Evolutionary conservation across 371 early-diverging fungal species (phyloP).

Genomic region (Mucor lusitanicus): DNA sequence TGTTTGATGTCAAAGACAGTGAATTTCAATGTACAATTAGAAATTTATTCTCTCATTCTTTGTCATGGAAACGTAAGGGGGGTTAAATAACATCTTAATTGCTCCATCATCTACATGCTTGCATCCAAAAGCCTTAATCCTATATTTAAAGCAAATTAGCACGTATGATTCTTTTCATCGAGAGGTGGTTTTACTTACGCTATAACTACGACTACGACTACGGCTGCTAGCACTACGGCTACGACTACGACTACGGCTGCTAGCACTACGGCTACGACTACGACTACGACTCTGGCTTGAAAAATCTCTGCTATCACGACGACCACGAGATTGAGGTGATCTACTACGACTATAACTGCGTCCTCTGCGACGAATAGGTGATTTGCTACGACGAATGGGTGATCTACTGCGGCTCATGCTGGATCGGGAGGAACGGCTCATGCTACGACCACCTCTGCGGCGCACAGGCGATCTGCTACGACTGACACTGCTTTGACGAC

Average conservation of each 20-base stretch:
- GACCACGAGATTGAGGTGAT: slow-evolving; percentile 8
- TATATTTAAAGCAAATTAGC: too few relatives aligned
- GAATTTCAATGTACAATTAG: not conserved
- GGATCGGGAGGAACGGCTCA: slow-evolving; percentile 10
- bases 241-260: not conserved
- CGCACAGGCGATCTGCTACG: slow-evolving; percentile 5
- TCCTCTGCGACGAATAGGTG: slow-evolving; percentile 2
- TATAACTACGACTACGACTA: slow-evolving; percentile 7
- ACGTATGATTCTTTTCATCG: too few relatives aligned
- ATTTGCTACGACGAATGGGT: not conserved
- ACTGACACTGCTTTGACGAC: slow-evolving; percentile 5
- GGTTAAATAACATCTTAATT: too few relatives aligned
- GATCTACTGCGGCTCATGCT: slow-evolving; percentile 14
- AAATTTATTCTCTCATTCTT: too few relatives aligned
- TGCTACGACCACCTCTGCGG: slow-evolving; percentile 5
- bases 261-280: not conserved
- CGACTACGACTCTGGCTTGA: not conserved
- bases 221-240: not conserved
- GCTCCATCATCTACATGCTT: too few relatives aligned
- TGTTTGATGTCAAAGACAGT: slow-evolving; percentile 52
- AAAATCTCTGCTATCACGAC: slow-evolving; percentile 2
- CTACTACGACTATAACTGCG: slow-evolving; percentile 18
- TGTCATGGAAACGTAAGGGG: too few relatives aligned
- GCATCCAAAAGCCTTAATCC: too few relatives aligned
- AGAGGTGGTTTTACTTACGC: not conserved